Base-by-base conservation (phyloP, 768 basidiomycete genomes). In the Mycena albidolilacea region DNA sequence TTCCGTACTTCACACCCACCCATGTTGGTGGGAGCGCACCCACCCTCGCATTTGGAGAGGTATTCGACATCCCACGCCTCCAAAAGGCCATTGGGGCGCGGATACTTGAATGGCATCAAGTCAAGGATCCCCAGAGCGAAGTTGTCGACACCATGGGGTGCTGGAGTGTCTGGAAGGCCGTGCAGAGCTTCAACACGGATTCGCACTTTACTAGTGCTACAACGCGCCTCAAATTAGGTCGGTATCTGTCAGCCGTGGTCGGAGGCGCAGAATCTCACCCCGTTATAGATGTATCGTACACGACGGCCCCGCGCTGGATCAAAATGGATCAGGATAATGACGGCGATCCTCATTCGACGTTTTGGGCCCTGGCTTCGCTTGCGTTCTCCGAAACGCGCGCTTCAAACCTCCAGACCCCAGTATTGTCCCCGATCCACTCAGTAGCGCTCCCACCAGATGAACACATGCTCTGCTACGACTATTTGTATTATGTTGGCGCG, bases 51-150 rank as follows among this genome's bases (percentile, higher is more conserved):
- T 83, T 76, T 19, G 68, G 69, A 35, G 69, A 76, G 39, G 70
- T 68, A 19, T 84, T 84, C 58, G 84, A 85, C 69, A 39, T 84
- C 35, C 78, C 81, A 1, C 78, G 82, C 9, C 79, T 85, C 6
- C 75, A 78, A 46, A 60, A 79, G 38, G 77, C 71, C 8, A 75
- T 84, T 35, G 74, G 78, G 14, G 74, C 72, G 21, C 80, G 79
- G 1, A 71, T 85, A 37, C 72, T 86, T 10, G 83, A 85, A 73
- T 85, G 85, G 85, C 76, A 79, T 37, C 79, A 85, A 71, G 80
- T 86, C 48, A 85, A 85, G 67, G 78, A 81, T 46, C 78, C 77
- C 0, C 44, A 78, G 57, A 79, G 78, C 39, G 54, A 76, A 7
- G 59, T 62, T 55, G 48, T 71, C 23, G 76, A 77, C 44, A 70